These are phyloP conservation scores for Colletotrichum chrysophilum DNA, from an alignment of 2,329 filamentous ascomycete species.

Conservation along the genomic window DNA sequence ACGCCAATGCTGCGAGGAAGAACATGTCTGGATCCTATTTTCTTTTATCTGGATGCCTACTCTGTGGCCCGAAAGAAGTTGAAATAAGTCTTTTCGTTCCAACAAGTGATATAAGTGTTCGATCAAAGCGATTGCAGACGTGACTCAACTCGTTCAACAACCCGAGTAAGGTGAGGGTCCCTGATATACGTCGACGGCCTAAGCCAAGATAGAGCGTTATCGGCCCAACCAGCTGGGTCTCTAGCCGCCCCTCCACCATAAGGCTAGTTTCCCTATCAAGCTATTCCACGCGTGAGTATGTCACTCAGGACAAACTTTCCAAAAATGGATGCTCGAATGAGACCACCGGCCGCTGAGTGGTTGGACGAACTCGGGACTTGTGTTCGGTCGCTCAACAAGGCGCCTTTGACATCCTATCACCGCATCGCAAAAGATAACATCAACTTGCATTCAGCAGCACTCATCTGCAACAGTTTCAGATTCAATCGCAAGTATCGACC, in stretches of 20 bases:
- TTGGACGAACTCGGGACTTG: not conserved
- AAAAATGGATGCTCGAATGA: not conserved
- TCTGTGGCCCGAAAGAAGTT: no score
- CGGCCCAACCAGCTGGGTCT: not conserved
- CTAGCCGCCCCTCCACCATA: not conserved
- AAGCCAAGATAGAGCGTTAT: conserved; percentile 4
- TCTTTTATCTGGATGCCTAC: no score
- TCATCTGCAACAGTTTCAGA: not conserved
- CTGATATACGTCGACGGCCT: not conserved
- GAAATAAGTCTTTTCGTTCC: not conserved
- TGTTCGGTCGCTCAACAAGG: not conserved
- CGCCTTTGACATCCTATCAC: not conserved
- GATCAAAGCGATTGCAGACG: not conserved
- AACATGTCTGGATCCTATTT: not conserved
- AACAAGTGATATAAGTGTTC: not conserved
- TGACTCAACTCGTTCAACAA: not conserved
- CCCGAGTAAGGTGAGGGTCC: not conserved
- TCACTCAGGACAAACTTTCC: not conserved
- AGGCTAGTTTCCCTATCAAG: not conserved
- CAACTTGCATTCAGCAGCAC: not conserved
- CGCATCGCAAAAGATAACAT: not conserved
- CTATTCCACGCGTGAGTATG: not conserved
- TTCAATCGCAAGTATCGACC: not conserved
- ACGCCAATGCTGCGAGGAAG: not conserved
- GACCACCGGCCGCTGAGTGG: not conserved